Conservation (phyloP, 306 rosid genomes). For the Elaeagnus macrophylla region DNA sequence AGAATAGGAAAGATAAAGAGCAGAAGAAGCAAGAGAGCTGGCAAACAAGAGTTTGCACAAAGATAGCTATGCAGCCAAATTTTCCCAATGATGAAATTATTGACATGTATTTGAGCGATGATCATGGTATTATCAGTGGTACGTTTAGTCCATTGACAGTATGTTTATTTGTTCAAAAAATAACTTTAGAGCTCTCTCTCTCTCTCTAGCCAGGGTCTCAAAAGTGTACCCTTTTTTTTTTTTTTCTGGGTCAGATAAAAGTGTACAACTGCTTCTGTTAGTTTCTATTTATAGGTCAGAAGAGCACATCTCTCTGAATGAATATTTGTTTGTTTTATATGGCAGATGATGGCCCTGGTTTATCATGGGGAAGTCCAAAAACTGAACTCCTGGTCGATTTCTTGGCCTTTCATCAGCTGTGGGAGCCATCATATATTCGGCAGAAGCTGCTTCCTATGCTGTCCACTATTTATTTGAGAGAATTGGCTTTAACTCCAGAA, state of each 20-base stretch:
- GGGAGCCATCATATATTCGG: conserved; percentile 71
- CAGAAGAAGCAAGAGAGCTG: conserved; percentile 49
- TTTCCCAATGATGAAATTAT: conserved; percentile 61
- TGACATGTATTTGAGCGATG: conserved; percentile 53
- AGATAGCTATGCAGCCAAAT: conserved; percentile 57
- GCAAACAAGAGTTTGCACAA: conserved; percentile 48
- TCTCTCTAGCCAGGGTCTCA: background rate
- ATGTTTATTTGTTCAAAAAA: background rate
- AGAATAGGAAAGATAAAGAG: conserved; percentile 59
- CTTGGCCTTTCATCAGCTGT: conserved; percentile 54
- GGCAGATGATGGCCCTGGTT: conserved; percentile 46
- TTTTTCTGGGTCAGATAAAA: no score
- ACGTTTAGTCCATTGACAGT: conserved; percentile 12
- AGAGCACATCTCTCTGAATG: conserved; percentile 6
- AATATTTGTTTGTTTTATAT: conserved; percentile 6
- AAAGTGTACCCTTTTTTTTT: no score
- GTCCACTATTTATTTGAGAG: conserved; percentile 75
- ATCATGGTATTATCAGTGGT: conserved; percentile 57
- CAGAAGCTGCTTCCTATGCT: conserved; percentile 64
- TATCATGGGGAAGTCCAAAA: conserved; percentile 54
- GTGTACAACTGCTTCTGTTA: background rate
- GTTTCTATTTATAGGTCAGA: background rate
- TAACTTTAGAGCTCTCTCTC: background rate
- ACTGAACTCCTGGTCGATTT: conserved; percentile 55
- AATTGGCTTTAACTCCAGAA: conserved; percentile 24